Evolutionary conservation across 768 basidiomycete species (phyloP), one percentile per base, ranked within the genome.

Genomic region (Hygrocybe punicea): DNA sequence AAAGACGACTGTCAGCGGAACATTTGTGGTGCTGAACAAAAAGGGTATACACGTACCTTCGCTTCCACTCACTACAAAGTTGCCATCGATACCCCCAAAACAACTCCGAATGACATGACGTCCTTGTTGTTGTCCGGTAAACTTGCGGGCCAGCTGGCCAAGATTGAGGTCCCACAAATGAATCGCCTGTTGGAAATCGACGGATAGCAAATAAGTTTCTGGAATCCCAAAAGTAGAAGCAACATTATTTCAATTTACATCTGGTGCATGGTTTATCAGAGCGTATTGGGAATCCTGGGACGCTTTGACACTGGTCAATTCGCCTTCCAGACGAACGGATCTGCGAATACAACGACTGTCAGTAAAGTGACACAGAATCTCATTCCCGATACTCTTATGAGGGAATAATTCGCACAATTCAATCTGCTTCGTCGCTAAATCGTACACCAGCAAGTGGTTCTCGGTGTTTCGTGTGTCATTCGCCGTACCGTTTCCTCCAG

Each of bases 31-130:
- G 37, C n/a, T 29, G 25, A 35, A 48, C 24, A 19, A 48, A 48
- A n/a, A n/a, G n/a, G n/a, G n/a, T n/a, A n/a, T n/a, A n/a, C n/a
- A 71, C 82, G 52, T 61, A 92, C 96, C 96, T 85, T 98, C 96
- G 66, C 93, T 96, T 19, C 96, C 97, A 65, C 91, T 93, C 59
- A 93, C 82, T 51, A 99, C 82, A 67, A 95, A 94, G 67, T 89
- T 91, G 52, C 86, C 88, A 65, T 90, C 85, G 52, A 86, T 76
- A 25, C 96, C 95, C 25, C 95, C 97, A 71, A 98, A 98, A 67
- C 92, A 95, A 69, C 91, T 92, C 57, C 92, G 84, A 58, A 98
- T 90, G 60, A 97, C 85, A 70, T 93, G 90, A 25, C 82, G 79
- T 2, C 84, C 84, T 69, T 96, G 93, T 29, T 80, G 81, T 60